Evolutionary conservation across 148 eudicot genomes (phyloP).

Genomic region (Euryodendron excelsum): DNA sequence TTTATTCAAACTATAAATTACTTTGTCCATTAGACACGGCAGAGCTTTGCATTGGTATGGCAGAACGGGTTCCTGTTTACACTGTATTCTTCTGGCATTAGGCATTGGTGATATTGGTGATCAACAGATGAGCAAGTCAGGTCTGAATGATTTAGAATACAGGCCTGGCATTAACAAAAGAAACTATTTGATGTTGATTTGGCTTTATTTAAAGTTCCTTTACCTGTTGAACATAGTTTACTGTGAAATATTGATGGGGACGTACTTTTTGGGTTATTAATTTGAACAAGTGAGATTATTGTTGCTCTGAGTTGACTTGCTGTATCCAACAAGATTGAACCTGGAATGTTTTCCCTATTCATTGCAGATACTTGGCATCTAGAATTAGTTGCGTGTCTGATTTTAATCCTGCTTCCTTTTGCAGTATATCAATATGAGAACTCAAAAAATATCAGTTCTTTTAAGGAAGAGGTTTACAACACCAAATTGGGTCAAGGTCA

Average conservation of each 20-base stretch:
- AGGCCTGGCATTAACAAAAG: neutral
- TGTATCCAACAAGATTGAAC: neutral
- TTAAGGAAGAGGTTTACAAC: constrained; percentile 84
- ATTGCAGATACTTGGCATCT: neutral
- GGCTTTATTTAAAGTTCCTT: neutral
- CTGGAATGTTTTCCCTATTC: constrained; percentile 4
- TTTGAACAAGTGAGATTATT: neutral
- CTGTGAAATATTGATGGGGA: neutral
- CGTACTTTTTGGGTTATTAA: neutral
- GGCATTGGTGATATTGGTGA: neutral
- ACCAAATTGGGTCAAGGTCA: constrained; percentile 96
- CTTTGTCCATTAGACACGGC: neutral
- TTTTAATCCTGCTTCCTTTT: constrained; percentile 14
- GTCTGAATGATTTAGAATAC: neutral
- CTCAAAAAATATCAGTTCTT: constrained; percentile 81
- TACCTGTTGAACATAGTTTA: neutral
- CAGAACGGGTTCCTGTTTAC: neutral
- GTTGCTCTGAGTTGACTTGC: constrained; percentile 1
- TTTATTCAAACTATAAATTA: neutral
- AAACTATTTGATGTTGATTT: neutral
- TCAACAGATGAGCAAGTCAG: neutral
- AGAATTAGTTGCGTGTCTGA: neutral
- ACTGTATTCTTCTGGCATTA: neutral
- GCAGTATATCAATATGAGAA: constrained; percentile 89
- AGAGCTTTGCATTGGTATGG: constrained; percentile 2